Percentiles rank a stretch among this genome's conserved stretches.
Evolutionary conservation across 2,329 filamentous ascomycete genomes (phyloP).

Genomic region (Zopfia rhizophila): DNA sequence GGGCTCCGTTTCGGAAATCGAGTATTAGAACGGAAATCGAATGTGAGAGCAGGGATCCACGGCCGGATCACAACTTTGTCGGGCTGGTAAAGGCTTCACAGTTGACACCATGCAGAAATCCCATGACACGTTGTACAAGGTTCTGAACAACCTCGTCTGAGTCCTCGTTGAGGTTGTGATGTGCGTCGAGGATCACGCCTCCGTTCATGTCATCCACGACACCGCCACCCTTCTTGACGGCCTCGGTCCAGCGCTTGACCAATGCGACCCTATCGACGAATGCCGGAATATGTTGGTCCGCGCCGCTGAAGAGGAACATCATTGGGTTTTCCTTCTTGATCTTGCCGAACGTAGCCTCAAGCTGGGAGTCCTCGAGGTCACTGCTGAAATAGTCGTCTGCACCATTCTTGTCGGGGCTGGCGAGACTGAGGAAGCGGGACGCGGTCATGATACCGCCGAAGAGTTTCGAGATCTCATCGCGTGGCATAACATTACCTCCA

Average conservation of each 20-base stretch:
- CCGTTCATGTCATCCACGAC: constrained; percentile 60
- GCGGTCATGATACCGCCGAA: constrained; percentile 63
- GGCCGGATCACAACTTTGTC: too few species aligned
- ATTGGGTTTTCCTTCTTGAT: constrained; percentile 65
- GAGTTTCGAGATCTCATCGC: constrained; percentile 41
- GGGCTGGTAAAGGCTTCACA: too few species aligned
- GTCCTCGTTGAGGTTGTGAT: constrained; percentile 62
- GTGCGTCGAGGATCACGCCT: constrained; percentile 61
- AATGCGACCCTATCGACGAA: constrained; percentile 67
- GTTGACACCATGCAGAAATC: constrained; percentile 60
- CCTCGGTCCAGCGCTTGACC: constrained; percentile 66
- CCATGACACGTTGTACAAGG: constrained; percentile 61
- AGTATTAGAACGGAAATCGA: too few species aligned
- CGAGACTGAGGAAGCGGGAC: constrained; percentile 67
- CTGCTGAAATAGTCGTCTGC: constrained; percentile 92
- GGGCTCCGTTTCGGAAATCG: too few species aligned
- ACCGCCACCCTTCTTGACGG: constrained; percentile 57
- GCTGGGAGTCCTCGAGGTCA: constrained; percentile 70
- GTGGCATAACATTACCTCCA: constrained; percentile 65
- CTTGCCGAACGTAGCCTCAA: constrained; percentile 72
- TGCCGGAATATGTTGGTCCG: constrained; percentile 72
- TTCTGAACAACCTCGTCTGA: constrained; percentile 59
- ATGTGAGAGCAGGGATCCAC: too few species aligned
- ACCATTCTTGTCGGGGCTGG: constrained; percentile 66
- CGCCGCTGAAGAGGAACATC: constrained; percentile 71